Conservation (phyloP, 352 stramenopile genomes). For the Phytophthora melonis region DNA sequence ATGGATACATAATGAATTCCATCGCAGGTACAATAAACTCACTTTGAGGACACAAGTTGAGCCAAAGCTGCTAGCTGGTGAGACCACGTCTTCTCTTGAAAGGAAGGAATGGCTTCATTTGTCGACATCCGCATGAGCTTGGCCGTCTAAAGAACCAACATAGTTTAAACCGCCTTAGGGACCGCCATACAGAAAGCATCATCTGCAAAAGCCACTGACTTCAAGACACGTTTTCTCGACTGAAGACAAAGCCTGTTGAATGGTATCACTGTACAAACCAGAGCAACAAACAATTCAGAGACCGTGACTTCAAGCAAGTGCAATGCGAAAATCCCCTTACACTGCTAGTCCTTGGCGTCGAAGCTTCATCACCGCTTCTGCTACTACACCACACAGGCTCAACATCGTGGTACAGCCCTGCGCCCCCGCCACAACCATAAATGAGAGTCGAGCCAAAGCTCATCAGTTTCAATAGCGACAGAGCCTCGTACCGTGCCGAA, state of each 20-base stretch:
- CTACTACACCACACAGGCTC: constrained; percentile 29
- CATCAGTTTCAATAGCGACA: not conserved
- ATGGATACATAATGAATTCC: no score
- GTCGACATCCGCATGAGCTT: constrained; percentile 31
- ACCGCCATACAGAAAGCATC: no score
- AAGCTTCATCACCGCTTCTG: constrained; percentile 24
- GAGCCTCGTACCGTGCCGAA: constrained; percentile 30
- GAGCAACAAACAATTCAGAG: not conserved
- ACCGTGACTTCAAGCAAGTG: not conserved
- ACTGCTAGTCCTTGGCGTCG: constrained; percentile 17
- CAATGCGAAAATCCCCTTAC: constrained; percentile 5
- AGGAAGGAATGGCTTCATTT: constrained; percentile 23
- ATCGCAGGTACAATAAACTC: not conserved
- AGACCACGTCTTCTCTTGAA: constrained; percentile 11
- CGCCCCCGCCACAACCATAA: not conserved
- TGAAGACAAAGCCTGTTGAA: constrained; percentile 25
- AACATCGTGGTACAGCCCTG: constrained; percentile 38
- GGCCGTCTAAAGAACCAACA: no score
- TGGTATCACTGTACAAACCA: constrained; percentile 17
- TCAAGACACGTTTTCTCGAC: constrained; percentile 21
- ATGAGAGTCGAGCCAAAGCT: not conserved
- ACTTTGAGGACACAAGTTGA: constrained; percentile 16
- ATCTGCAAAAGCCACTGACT: constrained; percentile 2
- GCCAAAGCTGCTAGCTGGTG: constrained; percentile 24
- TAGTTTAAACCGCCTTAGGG: no score